These are phyloP conservation scores for Fusarium continuum DNA, from an alignment of 2,329 filamentous ascomycete species.

Conservation along the genomic window DNA sequence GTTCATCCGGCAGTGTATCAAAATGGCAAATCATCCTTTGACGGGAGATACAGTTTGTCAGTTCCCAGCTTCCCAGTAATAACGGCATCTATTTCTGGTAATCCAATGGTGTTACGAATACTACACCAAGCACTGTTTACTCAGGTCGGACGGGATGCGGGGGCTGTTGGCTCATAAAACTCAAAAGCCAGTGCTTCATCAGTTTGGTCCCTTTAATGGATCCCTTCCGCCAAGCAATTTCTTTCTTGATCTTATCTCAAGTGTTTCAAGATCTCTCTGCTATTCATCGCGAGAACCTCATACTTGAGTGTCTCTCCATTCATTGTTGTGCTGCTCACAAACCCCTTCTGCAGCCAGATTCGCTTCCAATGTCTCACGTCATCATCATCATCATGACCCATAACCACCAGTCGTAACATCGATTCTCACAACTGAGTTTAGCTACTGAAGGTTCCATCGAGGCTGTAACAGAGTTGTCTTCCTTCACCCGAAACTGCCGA, in stretches of 20 bases:
- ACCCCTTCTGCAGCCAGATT: neutral
- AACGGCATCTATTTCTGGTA: neutral
- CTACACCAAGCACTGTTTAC: neutral
- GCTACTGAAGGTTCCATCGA: too few relatives aligned
- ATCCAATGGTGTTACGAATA: neutral
- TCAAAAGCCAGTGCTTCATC: neutral
- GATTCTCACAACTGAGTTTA: too few relatives aligned
- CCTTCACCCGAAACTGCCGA: neutral
- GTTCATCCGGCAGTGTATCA: too few relatives aligned
- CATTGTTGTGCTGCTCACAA: neutral
- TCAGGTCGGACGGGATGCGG: constrained; percentile 15
- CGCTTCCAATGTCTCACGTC: too few relatives aligned
- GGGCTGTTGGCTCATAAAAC: neutral
- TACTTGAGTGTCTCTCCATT: too few relatives aligned
- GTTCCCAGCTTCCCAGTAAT: too few relatives aligned
- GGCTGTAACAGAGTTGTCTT: neutral
- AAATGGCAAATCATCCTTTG: too few relatives aligned
- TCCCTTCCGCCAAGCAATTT: constrained; percentile 18
- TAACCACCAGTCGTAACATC: neutral
- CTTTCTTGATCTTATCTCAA: neutral
- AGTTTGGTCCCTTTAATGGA: constrained; percentile 11
- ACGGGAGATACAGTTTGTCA: too few relatives aligned
- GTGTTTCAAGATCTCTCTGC: constrained; percentile 4
- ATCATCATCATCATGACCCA: neutral
- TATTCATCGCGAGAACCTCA: neutral